Conservation (phyloP, 257 asterid genomes). For the Lycium ferocissimum region DNA sequence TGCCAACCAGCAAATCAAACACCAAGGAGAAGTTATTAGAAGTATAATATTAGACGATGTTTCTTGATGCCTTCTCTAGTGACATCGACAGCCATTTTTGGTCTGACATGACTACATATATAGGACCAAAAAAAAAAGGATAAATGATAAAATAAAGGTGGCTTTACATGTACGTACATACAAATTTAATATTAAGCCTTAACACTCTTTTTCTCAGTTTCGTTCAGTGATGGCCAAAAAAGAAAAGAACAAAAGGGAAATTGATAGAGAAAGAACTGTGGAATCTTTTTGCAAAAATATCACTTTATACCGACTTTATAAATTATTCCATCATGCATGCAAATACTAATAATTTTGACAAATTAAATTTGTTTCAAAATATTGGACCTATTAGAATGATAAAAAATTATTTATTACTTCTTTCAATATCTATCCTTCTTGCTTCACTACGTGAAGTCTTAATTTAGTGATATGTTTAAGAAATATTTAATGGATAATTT, state of each 20-base stretch:
- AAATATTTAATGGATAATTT: too few species aligned
- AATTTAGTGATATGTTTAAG: too few species aligned
- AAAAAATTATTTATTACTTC: too few species aligned
- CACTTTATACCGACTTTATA: neutral
- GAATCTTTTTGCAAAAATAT: neutral
- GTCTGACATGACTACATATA: neutral
- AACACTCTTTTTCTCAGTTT: neutral
- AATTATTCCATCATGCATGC: neutral
- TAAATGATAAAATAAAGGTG: neutral
- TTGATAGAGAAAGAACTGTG: too few species aligned
- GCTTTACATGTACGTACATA: neutral
- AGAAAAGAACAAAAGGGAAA: neutral
- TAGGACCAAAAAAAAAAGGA: neutral
- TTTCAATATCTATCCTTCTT: too few species aligned
- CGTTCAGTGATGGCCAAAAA: neutral
- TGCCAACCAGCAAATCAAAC: neutral
- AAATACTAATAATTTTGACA: too few species aligned
- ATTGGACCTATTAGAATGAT: neutral
- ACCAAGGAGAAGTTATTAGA: neutral
- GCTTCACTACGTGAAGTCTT: too few species aligned
- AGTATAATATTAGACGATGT: neutral
- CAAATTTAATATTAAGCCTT: neutral
- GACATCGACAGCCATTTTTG: neutral
- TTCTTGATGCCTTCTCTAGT: constrained; percentile 11
- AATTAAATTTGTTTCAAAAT: too few species aligned